A percentile compares a stretch with the other conserved stretches of the same genome.
Evolutionary conservation across 345 rosid genomes (phyloP).

Genomic region (Arabidopsis thaliana): DNA sequence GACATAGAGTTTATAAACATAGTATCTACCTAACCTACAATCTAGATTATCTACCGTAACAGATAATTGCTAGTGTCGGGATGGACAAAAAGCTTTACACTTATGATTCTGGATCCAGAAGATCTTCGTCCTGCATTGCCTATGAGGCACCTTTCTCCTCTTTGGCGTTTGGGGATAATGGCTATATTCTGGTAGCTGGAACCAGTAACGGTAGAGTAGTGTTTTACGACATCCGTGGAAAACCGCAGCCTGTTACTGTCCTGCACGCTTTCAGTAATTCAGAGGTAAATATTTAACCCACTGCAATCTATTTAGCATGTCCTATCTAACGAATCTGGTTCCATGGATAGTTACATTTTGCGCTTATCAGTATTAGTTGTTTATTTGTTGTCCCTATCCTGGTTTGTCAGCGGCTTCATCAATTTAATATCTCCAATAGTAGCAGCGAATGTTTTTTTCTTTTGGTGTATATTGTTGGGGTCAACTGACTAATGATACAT

Average conservation of each 20-base stretch:
- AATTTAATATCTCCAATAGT: slow-evolving; percentile 17
- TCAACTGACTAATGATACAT: slow-evolving; percentile 5
- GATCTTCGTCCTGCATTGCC: slow-evolving; percentile 70
- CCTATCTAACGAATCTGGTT: neutral
- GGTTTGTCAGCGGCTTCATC: slow-evolving; percentile 13
- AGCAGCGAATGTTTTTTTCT: neutral
- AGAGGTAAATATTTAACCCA: slow-evolving; percentile 57
- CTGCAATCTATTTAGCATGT: slow-evolving; percentile 14
- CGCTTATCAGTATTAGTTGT: slow-evolving; percentile 4
- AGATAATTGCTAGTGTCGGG: slow-evolving; percentile 95
- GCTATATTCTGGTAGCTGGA: slow-evolving; percentile 89
- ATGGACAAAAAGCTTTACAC: slow-evolving; percentile 93
- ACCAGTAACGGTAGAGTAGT: slow-evolving; percentile 91
- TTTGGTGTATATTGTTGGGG: slow-evolving; percentile 9
- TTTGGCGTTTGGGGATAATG: slow-evolving; percentile 95
- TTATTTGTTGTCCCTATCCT: slow-evolving; percentile 5
- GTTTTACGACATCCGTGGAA: slow-evolving; percentile 93
- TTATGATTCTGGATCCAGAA: slow-evolving; percentile 85
- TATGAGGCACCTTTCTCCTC: slow-evolving; percentile 98
- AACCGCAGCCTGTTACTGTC: slow-evolving; percentile 84
- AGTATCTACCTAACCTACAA: slow-evolving; percentile 29
- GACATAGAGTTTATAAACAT: slow-evolving; percentile 7
- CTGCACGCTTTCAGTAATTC: slow-evolving; percentile 90
- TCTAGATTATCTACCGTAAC: slow-evolving; percentile 39
- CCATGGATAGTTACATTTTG: slow-evolving; percentile 17